Conservation (phyloP, 495 filamentous ascomycete species). For the Penicillium canariense region DNA sequence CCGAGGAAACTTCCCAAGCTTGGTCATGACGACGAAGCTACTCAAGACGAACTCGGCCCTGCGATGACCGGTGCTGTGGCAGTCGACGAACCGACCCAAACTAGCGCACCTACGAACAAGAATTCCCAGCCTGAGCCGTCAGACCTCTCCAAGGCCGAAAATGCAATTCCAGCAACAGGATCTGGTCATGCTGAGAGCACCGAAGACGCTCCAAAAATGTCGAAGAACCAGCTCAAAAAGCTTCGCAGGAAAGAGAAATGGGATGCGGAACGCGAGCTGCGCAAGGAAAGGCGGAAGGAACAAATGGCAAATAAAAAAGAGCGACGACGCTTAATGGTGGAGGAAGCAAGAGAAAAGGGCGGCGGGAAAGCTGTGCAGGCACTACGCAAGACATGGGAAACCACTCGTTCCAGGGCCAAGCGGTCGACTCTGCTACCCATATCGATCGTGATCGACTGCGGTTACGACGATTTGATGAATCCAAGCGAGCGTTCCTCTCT, state of each 20-base stretch:
- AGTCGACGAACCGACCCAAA: conserved; percentile 14
- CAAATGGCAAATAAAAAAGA: conserved; percentile 65
- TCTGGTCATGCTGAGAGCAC: conserved; percentile 8
- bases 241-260: conserved; percentile 61
- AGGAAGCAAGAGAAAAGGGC: conserved; percentile 27
- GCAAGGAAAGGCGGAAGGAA: conserved; percentile 69
- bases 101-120: conserved; percentile 1
- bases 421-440: conserved; percentile 61
- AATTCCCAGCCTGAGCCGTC: conserved; percentile 8
- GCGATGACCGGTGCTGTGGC: conserved; percentile 36
- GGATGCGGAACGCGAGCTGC: conserved; percentile 65
- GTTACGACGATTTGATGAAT: conserved; percentile 86
- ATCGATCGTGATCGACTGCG: conserved; percentile 82
- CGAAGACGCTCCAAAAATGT: conserved; percentile 44
- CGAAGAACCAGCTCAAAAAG: conserved; percentile 82
- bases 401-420: conserved; percentile 26
- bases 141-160: not conserved
- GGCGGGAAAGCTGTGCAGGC: conserved; percentile 29
- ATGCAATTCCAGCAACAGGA: conserved; percentile 1
- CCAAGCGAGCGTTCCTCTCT: conserved; percentile 81
- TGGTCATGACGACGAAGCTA: conserved; percentile 25
- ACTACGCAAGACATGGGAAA: conserved; percentile 38
- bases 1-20: conserved; percentile 53
- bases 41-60: conserved; percentile 22
- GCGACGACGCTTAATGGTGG: conserved; percentile 46